Percentiles rank a stretch among this genome's conserved stretches.
phyloP scores from a whole-genome alignment of 495 filamentous ascomycete genomes.

The Physcia stellaris region DNA sequence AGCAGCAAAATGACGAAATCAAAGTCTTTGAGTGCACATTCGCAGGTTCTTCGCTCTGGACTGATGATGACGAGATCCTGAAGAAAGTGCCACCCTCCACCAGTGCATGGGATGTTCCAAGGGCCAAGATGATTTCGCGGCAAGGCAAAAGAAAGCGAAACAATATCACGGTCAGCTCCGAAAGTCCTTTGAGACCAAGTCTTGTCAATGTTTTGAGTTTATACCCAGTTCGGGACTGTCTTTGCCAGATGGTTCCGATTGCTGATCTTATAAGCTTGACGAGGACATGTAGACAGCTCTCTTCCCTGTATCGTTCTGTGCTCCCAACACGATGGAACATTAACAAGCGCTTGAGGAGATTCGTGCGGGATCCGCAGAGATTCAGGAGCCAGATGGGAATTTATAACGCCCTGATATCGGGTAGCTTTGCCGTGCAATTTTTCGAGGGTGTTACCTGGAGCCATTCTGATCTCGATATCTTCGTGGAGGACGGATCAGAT shows the following conservation, averaged over 20 bases:
- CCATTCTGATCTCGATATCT: slow-evolving; percentile 1
- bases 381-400: slow-evolving; percentile 6
- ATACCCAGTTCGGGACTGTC: slow-evolving; percentile 1
- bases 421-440: slow-evolving; percentile 3
- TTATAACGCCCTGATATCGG: neutral
- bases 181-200: too few relatives aligned
- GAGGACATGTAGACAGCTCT: slow-evolving; percentile 3
- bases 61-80: too few relatives aligned
- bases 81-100: too few relatives aligned
- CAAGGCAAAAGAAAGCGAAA: too few relatives aligned
- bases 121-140: too few relatives aligned
- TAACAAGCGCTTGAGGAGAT: neutral
- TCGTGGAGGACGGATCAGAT: neutral
- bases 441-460: slow-evolving; percentile 4
- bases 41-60: too few relatives aligned
- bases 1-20: too few relatives aligned
- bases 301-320: slow-evolving; percentile 4
- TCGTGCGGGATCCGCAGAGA: slow-evolving; percentile 2
- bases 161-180: too few relatives aligned
- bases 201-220: too few relatives aligned
- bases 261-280: slow-evolving; percentile 4
- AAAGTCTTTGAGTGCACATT: too few relatives aligned
- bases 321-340: slow-evolving; percentile 8
- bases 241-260: slow-evolving; percentile 4
- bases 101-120: too few relatives aligned